Percentiles rank a stretch among this genome's conserved stretches.
These are phyloP conservation scores for Komagataea norvegica DNA, from an alignment of 1,139 yeast genomes.

Conservation along the genomic window DNA sequence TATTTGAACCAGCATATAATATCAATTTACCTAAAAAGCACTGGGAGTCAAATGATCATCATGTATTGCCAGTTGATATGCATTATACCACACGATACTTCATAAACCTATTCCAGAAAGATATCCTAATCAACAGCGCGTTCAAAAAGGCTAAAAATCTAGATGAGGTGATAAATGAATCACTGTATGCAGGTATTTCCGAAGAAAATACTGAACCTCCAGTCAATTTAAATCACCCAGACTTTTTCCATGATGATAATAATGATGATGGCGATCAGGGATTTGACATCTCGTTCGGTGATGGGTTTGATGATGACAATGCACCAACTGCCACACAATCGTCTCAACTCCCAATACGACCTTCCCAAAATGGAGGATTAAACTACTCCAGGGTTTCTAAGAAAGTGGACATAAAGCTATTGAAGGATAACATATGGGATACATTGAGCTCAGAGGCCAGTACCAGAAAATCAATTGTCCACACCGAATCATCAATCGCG, in stretches of 20 bases:
- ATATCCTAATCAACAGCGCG: constrained; percentile 37
- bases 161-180: constrained; percentile 50
- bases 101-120: constrained; percentile 65
- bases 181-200: constrained; percentile 61
- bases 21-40: constrained; percentile 40
- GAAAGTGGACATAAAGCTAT: constrained; percentile 70
- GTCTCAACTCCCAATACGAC: constrained; percentile 16
- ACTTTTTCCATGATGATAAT: constrained; percentile 29
- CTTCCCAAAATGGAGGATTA: constrained; percentile 29
- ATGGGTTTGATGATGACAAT: constrained; percentile 12
- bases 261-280: too few species aligned
- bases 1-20: constrained; percentile 42
- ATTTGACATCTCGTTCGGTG: constrained; percentile 17
- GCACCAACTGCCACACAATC: constrained; percentile 12
- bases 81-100: constrained; percentile 69
- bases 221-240: constrained; percentile 28
- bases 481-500: constrained; percentile 1
- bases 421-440: constrained; percentile 83
- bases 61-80: constrained; percentile 69
- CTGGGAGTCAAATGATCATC: constrained; percentile 37
- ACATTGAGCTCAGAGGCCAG: constrained; percentile 35
- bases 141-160: constrained; percentile 23
- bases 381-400: constrained; percentile 79
- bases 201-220: constrained; percentile 34
- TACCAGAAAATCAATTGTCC: constrained; percentile 10